Conservation (phyloP, 1,284 basidiomycete genomes). For the Tetrapyrgos nigripes region DNA sequence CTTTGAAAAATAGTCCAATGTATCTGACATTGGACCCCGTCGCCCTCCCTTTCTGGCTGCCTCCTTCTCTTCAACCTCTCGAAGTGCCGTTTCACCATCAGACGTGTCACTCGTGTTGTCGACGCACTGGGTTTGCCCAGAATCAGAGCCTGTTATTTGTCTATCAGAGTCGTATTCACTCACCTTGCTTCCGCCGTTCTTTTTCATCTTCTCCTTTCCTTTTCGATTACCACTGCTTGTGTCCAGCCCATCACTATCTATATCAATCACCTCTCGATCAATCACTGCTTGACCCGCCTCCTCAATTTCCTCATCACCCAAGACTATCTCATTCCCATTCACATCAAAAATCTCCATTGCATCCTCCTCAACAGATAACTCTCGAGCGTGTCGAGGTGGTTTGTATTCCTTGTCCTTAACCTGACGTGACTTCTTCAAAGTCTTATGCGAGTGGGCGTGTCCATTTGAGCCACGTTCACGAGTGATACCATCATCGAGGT, state of each 20-base stretch:
- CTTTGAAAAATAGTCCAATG: conserved; percentile 22
- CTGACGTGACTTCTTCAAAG: too few relatives aligned
- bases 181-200: too few relatives aligned
- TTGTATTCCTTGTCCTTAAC: background rate
- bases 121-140: background rate
- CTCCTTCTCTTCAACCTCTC: conserved; percentile 20
- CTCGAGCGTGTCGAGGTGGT: background rate
- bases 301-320: too few relatives aligned
- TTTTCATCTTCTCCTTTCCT: background rate
- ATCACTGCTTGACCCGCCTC: too few relatives aligned
- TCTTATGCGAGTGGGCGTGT: too few relatives aligned
- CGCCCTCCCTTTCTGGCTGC: conserved; percentile 12
- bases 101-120: conserved; percentile 22
- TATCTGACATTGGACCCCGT: conserved; percentile 25
- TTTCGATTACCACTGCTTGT: background rate
- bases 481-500: background rate
- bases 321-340: too few relatives aligned
- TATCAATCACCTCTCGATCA: too few relatives aligned
- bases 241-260: background rate
- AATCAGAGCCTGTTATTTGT: background rate
- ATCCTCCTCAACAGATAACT: background rate
- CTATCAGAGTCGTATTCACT: too few relatives aligned
- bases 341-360: conserved; percentile 1
- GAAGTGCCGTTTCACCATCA: conserved; percentile 24
- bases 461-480: too few relatives aligned